Evolutionary conservation across 352 stramenopile species (phyloP).

Genomic region (Globisporangium cederbergense): DNA sequence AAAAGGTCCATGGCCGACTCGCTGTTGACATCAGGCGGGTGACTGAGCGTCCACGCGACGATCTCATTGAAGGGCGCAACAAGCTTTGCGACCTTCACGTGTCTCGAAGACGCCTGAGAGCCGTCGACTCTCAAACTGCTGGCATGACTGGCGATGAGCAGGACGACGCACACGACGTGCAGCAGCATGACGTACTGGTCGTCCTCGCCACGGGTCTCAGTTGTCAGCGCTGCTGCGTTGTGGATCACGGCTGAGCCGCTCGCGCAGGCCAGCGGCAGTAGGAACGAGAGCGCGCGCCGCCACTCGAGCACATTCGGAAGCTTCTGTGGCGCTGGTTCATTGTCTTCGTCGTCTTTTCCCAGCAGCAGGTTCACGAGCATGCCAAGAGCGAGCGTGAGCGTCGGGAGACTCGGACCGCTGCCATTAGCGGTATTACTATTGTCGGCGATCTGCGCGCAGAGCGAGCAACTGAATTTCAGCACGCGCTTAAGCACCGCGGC

Average conservation of each 20-base stretch:
- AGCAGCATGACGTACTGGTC: constrained; percentile 79
- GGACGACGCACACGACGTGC: constrained; percentile 62
- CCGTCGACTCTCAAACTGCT: constrained; percentile 4
- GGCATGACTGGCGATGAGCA: constrained; percentile 64
- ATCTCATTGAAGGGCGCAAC: constrained; percentile 54
- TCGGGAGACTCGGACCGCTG: constrained; percentile 35
- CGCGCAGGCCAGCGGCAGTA: constrained; percentile 71
- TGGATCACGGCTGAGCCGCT: constrained; percentile 46
- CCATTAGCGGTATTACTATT: constrained; percentile 36
- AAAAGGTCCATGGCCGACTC: constrained; percentile 65
- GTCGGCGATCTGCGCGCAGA: constrained; percentile 55
- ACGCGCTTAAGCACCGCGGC: constrained; percentile 56
- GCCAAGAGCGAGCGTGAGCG: constrained; percentile 70
- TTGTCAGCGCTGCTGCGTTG: constrained; percentile 38
- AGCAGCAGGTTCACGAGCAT: constrained; percentile 80
- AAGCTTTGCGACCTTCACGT: constrained; percentile 35
- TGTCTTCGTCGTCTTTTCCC: constrained; percentile 36
- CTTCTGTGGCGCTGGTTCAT: constrained; percentile 8
- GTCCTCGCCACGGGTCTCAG: constrained; percentile 61
- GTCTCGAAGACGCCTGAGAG: background rate
- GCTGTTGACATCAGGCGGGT: constrained; percentile 49
- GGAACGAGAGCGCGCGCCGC: constrained; percentile 66
- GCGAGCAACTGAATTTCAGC: constrained; percentile 72
- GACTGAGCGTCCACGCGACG: constrained; percentile 48
- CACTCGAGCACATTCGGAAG: constrained; percentile 62